phyloP scores from a whole-genome alignment of 2,329 filamentous ascomycete genomes.

The Nemania diffusa region DNA sequence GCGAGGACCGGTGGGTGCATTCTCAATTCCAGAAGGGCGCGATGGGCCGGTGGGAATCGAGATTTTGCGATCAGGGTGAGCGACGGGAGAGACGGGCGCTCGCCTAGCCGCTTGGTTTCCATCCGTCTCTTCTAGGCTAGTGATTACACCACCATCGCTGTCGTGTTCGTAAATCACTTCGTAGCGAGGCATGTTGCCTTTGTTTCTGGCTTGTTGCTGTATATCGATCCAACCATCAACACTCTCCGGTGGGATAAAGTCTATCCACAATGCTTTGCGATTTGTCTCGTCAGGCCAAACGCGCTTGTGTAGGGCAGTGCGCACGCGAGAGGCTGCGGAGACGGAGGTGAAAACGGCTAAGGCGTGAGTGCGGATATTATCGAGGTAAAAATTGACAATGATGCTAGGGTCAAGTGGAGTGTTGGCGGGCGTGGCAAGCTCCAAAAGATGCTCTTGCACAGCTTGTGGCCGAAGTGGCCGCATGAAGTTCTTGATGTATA shows the following conservation, averaged over 20 bases:
- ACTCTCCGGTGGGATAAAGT: constrained; percentile 84
- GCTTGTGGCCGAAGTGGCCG: constrained; percentile 78
- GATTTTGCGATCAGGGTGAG: constrained; percentile 39
- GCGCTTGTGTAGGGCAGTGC: constrained; percentile 77
- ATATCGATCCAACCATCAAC: constrained; percentile 78
- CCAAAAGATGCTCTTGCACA: constrained; percentile 75
- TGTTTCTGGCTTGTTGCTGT: constrained; percentile 60
- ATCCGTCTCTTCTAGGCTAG: constrained; percentile 63
- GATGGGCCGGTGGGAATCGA: constrained; percentile 49
- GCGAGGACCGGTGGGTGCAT: constrained; percentile 54
- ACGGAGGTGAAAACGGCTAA: constrained; percentile 78
- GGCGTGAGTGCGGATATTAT: constrained; percentile 87
- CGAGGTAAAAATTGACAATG: constrained; percentile 79
- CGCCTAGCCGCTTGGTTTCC: constrained; percentile 41
- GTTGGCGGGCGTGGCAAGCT: constrained; percentile 71
- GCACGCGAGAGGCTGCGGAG: constrained; percentile 79
- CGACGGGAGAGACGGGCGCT: constrained; percentile 39
- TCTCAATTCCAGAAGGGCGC: constrained; percentile 47
- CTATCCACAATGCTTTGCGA: constrained; percentile 85
- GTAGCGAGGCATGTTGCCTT: constrained; percentile 66
- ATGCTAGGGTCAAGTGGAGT: constrained; percentile 62
- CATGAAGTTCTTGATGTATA: constrained; percentile 93
- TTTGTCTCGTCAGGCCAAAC: constrained; percentile 90
- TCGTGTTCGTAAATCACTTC: constrained; percentile 76
- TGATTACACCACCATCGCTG: constrained; percentile 64